phyloP scores from a whole-genome alignment of 2,329 filamentous ascomycete species.

The Claviceps capensis region DNA sequence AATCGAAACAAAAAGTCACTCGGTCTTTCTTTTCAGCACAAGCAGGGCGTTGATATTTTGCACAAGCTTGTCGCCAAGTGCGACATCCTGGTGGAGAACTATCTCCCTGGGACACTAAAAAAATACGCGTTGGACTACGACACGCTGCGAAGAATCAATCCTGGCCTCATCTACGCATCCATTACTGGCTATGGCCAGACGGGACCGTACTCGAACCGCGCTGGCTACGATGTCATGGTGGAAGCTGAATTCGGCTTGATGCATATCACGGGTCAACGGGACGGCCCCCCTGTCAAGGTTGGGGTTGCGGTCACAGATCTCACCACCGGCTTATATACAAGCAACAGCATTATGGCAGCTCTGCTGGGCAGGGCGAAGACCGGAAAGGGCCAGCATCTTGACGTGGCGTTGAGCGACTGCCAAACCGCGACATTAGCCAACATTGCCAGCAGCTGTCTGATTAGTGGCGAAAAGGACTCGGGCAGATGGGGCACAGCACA shows the following conservation, averaged over 20 bases:
- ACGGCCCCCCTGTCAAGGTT: conserved; percentile 90
- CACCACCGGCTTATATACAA: conserved; percentile 88
- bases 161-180: conserved; percentile 78
- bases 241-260: conserved; percentile 96
- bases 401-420: conserved; percentile 82
- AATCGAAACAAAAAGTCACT: conserved; percentile 97
- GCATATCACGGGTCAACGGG: conserved; percentile 87
- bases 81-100: conserved; percentile 94
- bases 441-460: conserved; percentile 80
- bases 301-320: conserved; percentile 94
- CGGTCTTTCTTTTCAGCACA: conserved; percentile 78
- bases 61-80: conserved; percentile 73
- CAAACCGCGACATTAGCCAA: conserved; percentile 93
- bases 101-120: conserved; percentile 74
- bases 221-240: conserved; percentile 98
- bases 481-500: conserved; percentile 95
- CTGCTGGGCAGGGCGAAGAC: conserved; percentile 62
- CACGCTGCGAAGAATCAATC: conserved; percentile 68
- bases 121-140: conserved; percentile 89
- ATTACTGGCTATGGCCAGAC: conserved; percentile 97
- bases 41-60: conserved; percentile 70
- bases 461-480: conserved; percentile 75
- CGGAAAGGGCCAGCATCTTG: conserved; percentile 79
- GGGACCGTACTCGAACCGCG: conserved; percentile 72
- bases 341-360: conserved; percentile 90